Evolutionary conservation across 768 basidiomycete genomes (phyloP).

Genomic region (Amylocystis lapponica): DNA sequence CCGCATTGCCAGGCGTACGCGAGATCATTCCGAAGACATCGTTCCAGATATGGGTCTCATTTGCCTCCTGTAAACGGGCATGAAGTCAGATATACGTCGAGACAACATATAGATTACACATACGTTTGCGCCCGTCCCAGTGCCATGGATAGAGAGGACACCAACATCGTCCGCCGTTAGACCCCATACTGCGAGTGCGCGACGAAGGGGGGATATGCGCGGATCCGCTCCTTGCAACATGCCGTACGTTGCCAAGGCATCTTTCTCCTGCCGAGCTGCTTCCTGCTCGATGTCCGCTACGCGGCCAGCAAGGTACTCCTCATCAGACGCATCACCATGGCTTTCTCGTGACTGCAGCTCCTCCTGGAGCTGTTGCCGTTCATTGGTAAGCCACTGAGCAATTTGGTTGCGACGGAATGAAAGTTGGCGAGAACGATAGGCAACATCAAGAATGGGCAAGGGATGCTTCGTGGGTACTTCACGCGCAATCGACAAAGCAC

Average conservation of each 20-base stretch:
- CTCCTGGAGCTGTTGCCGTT: conserved; percentile 76
- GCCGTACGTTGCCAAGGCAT: conserved; percentile 88
- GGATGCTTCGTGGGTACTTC: conserved; percentile 78
- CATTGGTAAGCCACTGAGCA: conserved; percentile 88
- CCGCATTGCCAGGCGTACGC: conserved; percentile 92
- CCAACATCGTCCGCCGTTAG: conserved; percentile 90
- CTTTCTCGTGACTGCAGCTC: conserved; percentile 63
- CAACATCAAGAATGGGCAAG: conserved; percentile 73
- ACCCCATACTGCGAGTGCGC: conserved; percentile 96
- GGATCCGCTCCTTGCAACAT: conserved; percentile 90
- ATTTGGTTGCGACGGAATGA: conserved; percentile 94
- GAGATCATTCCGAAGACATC: conserved; percentile 85
- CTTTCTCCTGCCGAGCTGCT: conserved; percentile 87
- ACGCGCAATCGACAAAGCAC: conserved; percentile 84
- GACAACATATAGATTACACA: too few species aligned
- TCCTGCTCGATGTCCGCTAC: conserved; percentile 86
- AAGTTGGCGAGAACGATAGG: conserved; percentile 91
- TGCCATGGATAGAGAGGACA: conserved; percentile 85
- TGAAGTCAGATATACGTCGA: too few species aligned
- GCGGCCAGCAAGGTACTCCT: conserved; percentile 70
- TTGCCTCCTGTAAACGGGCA: conserved; percentile 65
- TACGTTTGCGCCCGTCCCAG: conserved; percentile 80
- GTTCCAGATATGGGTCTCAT: conserved; percentile 97
- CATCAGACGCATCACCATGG: conserved; percentile 45
- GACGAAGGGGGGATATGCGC: conserved; percentile 83